Conservation (phyloP, 176 grass and related monocot species). For the bread wheat (Triticum aestivum) region DNA sequence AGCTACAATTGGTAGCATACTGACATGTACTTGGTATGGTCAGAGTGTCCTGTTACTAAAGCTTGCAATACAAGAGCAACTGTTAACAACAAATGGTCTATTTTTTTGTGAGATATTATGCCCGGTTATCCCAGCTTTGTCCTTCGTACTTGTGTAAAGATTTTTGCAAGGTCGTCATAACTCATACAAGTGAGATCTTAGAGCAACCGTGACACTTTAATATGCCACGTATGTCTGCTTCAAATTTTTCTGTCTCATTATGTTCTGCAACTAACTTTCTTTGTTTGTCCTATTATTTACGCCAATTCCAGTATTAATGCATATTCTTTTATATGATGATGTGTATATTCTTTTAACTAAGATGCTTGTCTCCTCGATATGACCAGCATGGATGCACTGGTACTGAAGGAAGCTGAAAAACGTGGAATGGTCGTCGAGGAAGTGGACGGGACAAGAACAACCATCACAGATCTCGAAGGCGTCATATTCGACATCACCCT, state of each 20-base stretch:
- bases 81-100: neutral
- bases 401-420: conserved; percentile 61
- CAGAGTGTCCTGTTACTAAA: conserved; percentile 6
- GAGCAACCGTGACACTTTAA: neutral
- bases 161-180: neutral
- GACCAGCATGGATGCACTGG: conserved; percentile 74
- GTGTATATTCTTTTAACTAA: neutral
- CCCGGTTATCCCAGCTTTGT: neutral
- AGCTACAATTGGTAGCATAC: conserved; percentile 17
- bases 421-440: conserved; percentile 64
- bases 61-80: neutral
- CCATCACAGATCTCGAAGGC: conserved; percentile 70
- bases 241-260: neutral
- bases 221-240: neutral
- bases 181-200: neutral
- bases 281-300: neutral
- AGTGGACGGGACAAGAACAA: conserved; percentile 67
- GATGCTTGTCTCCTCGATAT: conserved; percentile 2
- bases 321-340: neutral
- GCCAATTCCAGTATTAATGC: neutral
- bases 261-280: neutral
- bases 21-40: conserved; percentile 19
- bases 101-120: neutral
- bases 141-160: neutral
- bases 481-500: conserved; percentile 82